A percentile compares a stretch with the other conserved stretches of the same genome.
These are phyloP conservation scores for Vigna hirtella DNA, from an alignment of 306 rosid species.

Conservation along the genomic window DNA sequence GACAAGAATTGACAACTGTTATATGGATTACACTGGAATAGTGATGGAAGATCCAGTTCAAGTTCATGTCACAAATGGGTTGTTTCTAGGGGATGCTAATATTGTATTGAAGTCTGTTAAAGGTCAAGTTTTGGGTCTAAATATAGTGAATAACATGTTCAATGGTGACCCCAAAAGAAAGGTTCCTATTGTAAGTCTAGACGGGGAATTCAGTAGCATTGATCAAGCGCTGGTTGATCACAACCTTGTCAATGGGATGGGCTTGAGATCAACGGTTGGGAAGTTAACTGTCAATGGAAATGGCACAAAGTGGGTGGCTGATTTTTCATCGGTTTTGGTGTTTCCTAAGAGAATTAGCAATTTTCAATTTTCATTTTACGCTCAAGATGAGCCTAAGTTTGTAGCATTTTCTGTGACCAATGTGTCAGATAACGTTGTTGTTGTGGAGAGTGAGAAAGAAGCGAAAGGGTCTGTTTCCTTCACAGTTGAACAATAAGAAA, in stretches of 20 bases:
- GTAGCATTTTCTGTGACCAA: conserved; percentile 63
- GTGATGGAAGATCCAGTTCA: conserved; percentile 80
- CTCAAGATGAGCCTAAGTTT: conserved; percentile 54
- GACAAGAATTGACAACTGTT: conserved; percentile 71
- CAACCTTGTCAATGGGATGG: conserved; percentile 69
- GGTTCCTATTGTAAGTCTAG: conserved; percentile 61
- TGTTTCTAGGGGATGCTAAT: conserved; percentile 71
- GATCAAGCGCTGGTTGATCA: conserved; percentile 71
- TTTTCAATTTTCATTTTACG: conserved; percentile 60
- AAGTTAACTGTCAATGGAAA: conserved; percentile 52
- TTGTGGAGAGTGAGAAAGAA: conserved; percentile 51
- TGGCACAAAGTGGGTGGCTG: conserved; percentile 69
- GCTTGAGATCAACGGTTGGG: conserved; percentile 69
- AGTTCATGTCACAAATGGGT: conserved; percentile 76
- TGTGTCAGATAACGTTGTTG: conserved; percentile 60
- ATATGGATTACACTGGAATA: conserved; percentile 68
- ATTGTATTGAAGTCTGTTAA: conserved; percentile 58
- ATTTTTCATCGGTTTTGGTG: conserved; percentile 58
- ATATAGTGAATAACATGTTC: conserved; percentile 70
- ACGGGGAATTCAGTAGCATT: conserved; percentile 59
- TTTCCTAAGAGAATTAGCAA: conserved; percentile 61
- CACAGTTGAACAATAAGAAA: conserved; percentile 49
- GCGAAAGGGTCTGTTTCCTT: conserved; percentile 48
- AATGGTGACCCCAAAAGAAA: conserved; percentile 50
- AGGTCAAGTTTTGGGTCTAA: conserved; percentile 64